These are phyloP conservation scores for Arctium minus DNA, from an alignment of 129 eudicot genomes.

Conservation along the genomic window DNA sequence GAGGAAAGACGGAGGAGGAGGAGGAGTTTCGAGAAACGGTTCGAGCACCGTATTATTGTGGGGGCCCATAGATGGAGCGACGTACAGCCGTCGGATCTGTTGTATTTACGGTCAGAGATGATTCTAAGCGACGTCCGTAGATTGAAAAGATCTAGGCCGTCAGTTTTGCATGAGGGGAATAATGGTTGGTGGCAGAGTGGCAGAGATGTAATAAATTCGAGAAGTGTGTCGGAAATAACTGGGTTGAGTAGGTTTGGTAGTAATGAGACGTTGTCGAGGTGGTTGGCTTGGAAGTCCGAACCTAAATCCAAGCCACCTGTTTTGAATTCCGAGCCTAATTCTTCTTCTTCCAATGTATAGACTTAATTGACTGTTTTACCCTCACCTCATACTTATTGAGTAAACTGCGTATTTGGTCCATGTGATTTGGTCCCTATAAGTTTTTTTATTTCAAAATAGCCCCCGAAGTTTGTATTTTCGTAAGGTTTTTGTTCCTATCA, in stretches of 20 bases:
- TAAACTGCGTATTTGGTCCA: too few species aligned
- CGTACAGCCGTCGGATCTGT: conserved; percentile 64
- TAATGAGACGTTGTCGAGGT: conserved; percentile 29
- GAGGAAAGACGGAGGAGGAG: conserved; percentile 16
- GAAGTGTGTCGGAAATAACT: conserved; percentile 96
- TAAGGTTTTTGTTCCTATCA: too few species aligned
- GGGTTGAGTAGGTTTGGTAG: conserved; percentile 73
- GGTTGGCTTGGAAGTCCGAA: conserved; percentile 73
- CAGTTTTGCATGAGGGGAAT: conserved; percentile 33
- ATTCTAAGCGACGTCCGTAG: conserved; percentile 54
- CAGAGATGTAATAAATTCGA: conserved; percentile 63
- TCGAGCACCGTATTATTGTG: conserved; percentile 57
- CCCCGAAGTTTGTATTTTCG: too few species aligned
- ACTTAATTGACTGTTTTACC: neutral
- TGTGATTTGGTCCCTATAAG: too few species aligned
- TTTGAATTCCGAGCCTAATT: conserved; percentile 23
- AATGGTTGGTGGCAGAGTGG: conserved; percentile 46
- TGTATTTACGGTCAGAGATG: conserved; percentile 62
- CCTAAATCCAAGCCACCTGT: conserved; percentile 35
- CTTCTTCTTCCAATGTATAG: conserved; percentile 35
- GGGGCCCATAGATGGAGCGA: conserved; percentile 70
- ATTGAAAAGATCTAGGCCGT: conserved; percentile 42
- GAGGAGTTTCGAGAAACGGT: conserved; percentile 35
- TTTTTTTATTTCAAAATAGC: too few species aligned
- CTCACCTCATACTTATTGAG: neutral